phyloP scores from a whole-genome alignment of 2,329 filamentous ascomycete genomes.

The Talaromyces sp. region DNA sequence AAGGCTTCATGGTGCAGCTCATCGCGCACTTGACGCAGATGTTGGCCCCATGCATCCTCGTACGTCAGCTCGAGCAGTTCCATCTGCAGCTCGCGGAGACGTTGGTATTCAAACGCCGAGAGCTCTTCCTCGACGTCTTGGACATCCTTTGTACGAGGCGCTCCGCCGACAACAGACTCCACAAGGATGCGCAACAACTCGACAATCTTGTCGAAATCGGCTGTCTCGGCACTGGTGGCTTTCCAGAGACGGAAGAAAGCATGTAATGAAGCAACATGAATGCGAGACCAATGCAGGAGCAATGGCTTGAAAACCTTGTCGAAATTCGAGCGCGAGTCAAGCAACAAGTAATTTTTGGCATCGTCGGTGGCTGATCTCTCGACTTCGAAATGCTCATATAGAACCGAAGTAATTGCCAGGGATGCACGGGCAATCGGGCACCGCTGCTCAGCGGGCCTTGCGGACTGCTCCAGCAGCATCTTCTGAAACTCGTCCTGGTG shows the following conservation, averaged over 20 bases:
- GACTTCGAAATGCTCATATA: slow-evolving; percentile 95
- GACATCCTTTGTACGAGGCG: slow-evolving; percentile 75
- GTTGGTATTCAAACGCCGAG: slow-evolving; percentile 72
- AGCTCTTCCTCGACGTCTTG: slow-evolving; percentile 86
- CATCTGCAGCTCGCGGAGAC: slow-evolving; percentile 85
- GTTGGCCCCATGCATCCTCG: slow-evolving; percentile 89
- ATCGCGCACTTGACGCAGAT: slow-evolving; percentile 84
- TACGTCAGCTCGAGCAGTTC: slow-evolving; percentile 85
- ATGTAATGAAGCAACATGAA: slow-evolving; percentile 81
- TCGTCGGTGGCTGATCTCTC: slow-evolving; percentile 79
- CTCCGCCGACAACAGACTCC: slow-evolving; percentile 81
- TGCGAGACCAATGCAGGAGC: slow-evolving; percentile 83
- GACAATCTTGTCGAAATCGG: slow-evolving; percentile 89
- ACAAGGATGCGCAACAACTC: slow-evolving; percentile 86
- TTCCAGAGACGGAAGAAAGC: slow-evolving; percentile 94
- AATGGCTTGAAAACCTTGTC: slow-evolving; percentile 84
- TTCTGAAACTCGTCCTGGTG: slow-evolving; percentile 93
- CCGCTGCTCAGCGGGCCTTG: slow-evolving; percentile 63
- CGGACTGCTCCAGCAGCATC: slow-evolving; percentile 81
- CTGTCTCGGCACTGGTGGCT: slow-evolving; percentile 73
- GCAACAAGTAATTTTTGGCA: slow-evolving; percentile 65
- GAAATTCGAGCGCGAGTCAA: slow-evolving; percentile 72
- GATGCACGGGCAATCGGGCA: slow-evolving; percentile 87
- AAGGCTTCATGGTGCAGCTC: slow-evolving; percentile 86
- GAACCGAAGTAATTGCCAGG: slow-evolving; percentile 75